A percentile compares a stretch with the other conserved stretches of the same genome.
These are phyloP conservation scores for Dendrostoma leiphaemia DNA, from an alignment of 2,329 filamentous ascomycete species.

Conservation along the genomic window DNA sequence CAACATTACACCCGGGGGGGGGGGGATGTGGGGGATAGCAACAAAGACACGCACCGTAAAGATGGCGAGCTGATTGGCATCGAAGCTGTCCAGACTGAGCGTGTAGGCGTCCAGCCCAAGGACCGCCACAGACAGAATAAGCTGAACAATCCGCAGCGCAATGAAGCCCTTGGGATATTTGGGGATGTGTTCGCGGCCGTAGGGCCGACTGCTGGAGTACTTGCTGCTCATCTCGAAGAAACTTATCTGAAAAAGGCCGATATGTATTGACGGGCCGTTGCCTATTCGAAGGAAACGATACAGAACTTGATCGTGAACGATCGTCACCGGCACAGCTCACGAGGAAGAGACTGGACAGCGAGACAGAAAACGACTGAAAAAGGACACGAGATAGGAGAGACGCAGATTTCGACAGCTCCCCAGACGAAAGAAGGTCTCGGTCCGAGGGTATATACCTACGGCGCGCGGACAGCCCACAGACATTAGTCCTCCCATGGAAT, in stretches of 20 bases:
- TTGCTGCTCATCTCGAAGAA: conserved; percentile 12
- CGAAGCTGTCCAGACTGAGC: conserved; percentile 31
- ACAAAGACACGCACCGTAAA: conserved; percentile 36
- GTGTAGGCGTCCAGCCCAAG: conserved; percentile 48
- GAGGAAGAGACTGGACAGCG: too few species aligned
- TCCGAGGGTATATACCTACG: background rate
- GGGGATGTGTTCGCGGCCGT: conserved; percentile 46
- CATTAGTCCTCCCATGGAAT: background rate
- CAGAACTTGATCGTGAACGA: background rate
- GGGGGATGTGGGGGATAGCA: conserved; percentile 13
- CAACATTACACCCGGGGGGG: background rate
- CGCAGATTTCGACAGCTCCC: background rate
- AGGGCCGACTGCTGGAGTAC: conserved; percentile 29
- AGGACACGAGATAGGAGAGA: background rate
- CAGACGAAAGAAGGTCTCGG: background rate
- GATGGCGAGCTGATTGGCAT: conserved; percentile 34
- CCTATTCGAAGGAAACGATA: too few species aligned
- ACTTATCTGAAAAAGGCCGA: background rate
- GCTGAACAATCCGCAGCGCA: conserved; percentile 42
- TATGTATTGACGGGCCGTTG: background rate
- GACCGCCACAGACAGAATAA: conserved; percentile 43
- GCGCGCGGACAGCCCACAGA: background rate
- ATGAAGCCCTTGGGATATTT: conserved; percentile 43
- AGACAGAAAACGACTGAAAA: background rate
- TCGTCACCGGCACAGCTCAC: background rate